These are phyloP conservation scores for Solanum hybrid DNA, from an alignment of 305 asterid genomes.

Conservation along the genomic window DNA sequence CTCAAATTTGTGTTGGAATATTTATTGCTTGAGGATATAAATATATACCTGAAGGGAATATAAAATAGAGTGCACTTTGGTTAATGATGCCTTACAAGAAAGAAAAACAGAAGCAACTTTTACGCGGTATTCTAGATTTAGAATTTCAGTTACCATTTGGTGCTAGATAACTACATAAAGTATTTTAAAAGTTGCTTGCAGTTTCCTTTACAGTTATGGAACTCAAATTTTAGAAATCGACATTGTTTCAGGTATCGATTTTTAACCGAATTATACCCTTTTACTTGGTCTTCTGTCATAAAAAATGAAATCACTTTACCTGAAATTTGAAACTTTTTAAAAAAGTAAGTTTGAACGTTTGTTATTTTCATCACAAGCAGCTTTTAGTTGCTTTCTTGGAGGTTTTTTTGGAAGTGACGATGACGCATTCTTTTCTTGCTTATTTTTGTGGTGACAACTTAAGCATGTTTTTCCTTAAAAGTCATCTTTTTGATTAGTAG, in stretches of 20 bases:
- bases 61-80: neutral
- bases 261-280: neutral
- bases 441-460: neutral
- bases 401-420: neutral
- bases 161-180: neutral
- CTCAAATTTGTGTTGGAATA: neutral
- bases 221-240: constrained; percentile 4
- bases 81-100: constrained; percentile 51
- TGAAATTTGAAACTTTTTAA: neutral
- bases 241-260: neutral
- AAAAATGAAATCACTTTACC: neutral
- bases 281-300: neutral
- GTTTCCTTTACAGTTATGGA: neutral
- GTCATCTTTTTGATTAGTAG: neutral
- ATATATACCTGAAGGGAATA: constrained; percentile 22
- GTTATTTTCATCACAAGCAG: constrained; percentile 20
- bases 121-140: constrained; percentile 4
- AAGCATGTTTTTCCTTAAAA: neutral
- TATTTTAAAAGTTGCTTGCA: neutral
- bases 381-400: neutral
- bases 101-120: constrained; percentile 17
- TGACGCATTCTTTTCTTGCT: constrained; percentile 1
- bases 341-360: neutral
- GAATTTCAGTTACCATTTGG: constrained; percentile 8
- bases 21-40: neutral